These are phyloP conservation scores for Funneliformis mosseae DNA, from an alignment of 192 early-diverging fungal genomes.

Conservation along the genomic window DNA sequence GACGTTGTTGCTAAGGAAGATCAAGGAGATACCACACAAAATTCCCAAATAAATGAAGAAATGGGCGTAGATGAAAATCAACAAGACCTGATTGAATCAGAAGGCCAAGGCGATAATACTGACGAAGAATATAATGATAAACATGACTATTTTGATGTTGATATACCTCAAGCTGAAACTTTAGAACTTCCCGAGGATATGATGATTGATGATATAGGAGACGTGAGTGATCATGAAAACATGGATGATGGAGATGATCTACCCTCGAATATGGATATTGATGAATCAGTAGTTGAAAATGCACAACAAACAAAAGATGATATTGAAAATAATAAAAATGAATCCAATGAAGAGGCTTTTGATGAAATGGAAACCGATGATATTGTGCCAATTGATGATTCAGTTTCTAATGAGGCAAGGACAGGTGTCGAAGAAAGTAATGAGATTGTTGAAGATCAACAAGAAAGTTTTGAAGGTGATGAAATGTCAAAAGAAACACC, in stretches of 20 bases:
- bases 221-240: slow-evolving; percentile 53
- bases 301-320: slow-evolving; percentile 40
- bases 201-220: slow-evolving; percentile 65
- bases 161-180: slow-evolving; percentile 72
- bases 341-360: slow-evolving; percentile 22
- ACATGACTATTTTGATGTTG: slow-evolving; percentile 54
- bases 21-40: slow-evolving; percentile 48
- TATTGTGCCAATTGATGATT: slow-evolving; percentile 37
- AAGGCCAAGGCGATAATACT: slow-evolving; percentile 39
- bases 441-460: slow-evolving; percentile 41
- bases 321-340: slow-evolving; percentile 38
- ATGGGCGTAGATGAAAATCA: slow-evolving; percentile 51
- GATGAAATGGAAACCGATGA: slow-evolving; percentile 35
- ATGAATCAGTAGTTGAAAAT: slow-evolving; percentile 43
- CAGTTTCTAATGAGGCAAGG: slow-evolving; percentile 41
- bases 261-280: slow-evolving; percentile 47
- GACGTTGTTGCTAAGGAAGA: slow-evolving; percentile 68
- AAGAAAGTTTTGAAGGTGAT: slow-evolving; percentile 37
- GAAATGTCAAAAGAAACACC: slow-evolving; percentile 38
- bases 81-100: slow-evolving; percentile 46
- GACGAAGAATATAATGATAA: slow-evolving; percentile 53
- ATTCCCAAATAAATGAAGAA: slow-evolving; percentile 46
- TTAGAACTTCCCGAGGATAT: slow-evolving; percentile 80
- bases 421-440: slow-evolving; percentile 31
- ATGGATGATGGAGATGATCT: slow-evolving; percentile 43